Conservation (phyloP, 768 basidiomycete genomes). For the Russula virescens region DNA sequence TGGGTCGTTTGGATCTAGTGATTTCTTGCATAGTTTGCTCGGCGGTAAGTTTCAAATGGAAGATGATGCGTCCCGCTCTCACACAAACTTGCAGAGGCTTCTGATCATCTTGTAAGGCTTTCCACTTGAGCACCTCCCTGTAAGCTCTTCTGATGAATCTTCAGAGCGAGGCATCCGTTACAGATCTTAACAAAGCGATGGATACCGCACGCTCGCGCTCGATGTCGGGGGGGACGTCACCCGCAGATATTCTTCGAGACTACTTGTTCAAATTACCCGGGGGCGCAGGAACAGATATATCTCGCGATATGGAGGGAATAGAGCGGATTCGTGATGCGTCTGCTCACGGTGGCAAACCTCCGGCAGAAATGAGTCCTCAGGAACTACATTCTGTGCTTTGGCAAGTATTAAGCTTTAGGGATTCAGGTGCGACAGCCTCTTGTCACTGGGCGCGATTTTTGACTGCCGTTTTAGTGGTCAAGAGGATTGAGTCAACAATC, state of each 20-base stretch:
- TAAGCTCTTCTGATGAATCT: neutral
- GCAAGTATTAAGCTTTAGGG: constrained; percentile 82
- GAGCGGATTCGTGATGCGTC: constrained; percentile 46
- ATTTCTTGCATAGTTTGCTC: constrained; percentile 72
- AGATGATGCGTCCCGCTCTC: neutral
- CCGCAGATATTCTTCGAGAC: constrained; percentile 49
- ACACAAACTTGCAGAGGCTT: constrained; percentile 44
- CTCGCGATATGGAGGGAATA: constrained; percentile 63
- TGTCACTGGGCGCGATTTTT: neutral
- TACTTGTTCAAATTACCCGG: constrained; percentile 62
- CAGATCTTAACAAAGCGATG: constrained; percentile 78
- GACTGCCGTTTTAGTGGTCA: constrained; percentile 43
- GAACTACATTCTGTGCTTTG: constrained; percentile 79
- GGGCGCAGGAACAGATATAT: constrained; percentile 52
- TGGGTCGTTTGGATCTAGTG: constrained; percentile 72
- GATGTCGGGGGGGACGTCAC: constrained; percentile 31
- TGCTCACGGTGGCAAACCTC: constrained; percentile 52
- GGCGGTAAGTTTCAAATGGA: constrained; percentile 46
- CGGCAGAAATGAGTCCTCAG: constrained; percentile 82
- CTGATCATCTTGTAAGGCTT: constrained; percentile 50
- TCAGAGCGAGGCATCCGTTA: constrained; percentile 62
- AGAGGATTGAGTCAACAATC: constrained; percentile 73
- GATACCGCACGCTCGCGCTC: constrained; percentile 54
- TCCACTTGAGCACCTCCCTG: neutral
- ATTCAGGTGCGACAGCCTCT: constrained; percentile 47